phyloP scores from a whole-genome alignment of 805 yeast species.

The Ogataea neopini region DNA sequence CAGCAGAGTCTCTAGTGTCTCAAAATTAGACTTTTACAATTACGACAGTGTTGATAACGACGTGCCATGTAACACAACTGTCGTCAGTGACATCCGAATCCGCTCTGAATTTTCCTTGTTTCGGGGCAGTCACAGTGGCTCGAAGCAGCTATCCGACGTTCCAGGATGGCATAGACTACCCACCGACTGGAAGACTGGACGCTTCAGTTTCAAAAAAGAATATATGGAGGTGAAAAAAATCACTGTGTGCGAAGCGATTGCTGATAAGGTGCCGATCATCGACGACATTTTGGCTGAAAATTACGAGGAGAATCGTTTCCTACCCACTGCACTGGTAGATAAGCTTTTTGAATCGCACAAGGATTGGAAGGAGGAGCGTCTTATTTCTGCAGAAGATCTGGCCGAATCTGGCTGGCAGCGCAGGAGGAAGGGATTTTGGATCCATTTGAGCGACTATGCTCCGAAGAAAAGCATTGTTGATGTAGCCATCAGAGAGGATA shows the following conservation, averaged over 20 bases:
- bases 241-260: conserved; percentile 3
- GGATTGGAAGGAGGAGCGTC: neutral
- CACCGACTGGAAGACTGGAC: conserved; percentile 20
- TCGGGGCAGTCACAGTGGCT: conserved; percentile 1
- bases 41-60: neutral
- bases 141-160: neutral
- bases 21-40: neutral
- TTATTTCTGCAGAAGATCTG: neutral
- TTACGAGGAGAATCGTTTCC: conserved; percentile 1
- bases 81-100: conserved; percentile 22
- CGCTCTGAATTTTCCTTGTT: conserved; percentile 13
- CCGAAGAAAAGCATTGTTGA: neutral
- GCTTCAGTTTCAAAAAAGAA: conserved; percentile 11
- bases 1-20: neutral
- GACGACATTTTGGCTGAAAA: conserved; percentile 5
- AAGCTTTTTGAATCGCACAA: neutral
- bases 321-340: neutral
- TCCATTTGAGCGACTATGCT: neutral
- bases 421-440: neutral
- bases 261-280: conserved; percentile 18
- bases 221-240: conserved; percentile 19
- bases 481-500: neutral
- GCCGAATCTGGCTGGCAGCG: neutral
- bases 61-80: neutral
- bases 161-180: conserved; percentile 21